Evolutionary conservation across 2,329 filamentous ascomycete genomes (phyloP), one percentile per base, ranked within the genome.

Genomic region (Diaporthe sp.): DNA sequence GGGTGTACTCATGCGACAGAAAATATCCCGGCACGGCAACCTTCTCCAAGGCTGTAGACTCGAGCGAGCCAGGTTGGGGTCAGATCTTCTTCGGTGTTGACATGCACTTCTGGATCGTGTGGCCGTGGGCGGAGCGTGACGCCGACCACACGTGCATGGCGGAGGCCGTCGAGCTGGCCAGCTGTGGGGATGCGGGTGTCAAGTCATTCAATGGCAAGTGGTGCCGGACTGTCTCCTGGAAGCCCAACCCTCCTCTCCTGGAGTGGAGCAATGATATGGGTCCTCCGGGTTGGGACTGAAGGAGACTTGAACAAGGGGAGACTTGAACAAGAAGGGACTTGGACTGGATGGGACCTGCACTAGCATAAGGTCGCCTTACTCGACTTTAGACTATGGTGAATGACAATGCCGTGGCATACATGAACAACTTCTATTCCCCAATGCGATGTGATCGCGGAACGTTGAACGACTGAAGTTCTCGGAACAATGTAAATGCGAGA

Each of bases 191-290:
- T 1, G 25, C 45, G 0, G 15, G 19, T 9, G 33, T 72, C n/a
- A 40, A 47, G 54, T 57, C 69, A 1, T 2, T 10, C 4, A 72
- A 72, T 22, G 69, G 69, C 12, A 33, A 54, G 69, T 72, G 55
- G 55, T 72, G 69, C 54, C 69, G 69, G 2, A 40, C 33, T 2
- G 8, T 52, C 38, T 8, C 60, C 54, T 72, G 68, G 50, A 25
- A 15, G 2, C 68, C 68, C 4, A 2, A 30, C 7, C 38, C 52
- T 28, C 38, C 52, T 15, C 25, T 47, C 0, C 2, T 25, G 7
- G 68, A 58, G 52, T 71, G 68, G 68, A 52, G n/a, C 25, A 58
- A 7, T 7, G 68, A 71, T 1, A 7, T 71, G 9, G 68, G 68
- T 19, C 38, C 28, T 58, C 47, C 52, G n/a, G n/a, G n/a, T n/a